phyloP scores from a whole-genome alignment of 345 rosid genomes.

The Lagerstroemia speciosa region DNA sequence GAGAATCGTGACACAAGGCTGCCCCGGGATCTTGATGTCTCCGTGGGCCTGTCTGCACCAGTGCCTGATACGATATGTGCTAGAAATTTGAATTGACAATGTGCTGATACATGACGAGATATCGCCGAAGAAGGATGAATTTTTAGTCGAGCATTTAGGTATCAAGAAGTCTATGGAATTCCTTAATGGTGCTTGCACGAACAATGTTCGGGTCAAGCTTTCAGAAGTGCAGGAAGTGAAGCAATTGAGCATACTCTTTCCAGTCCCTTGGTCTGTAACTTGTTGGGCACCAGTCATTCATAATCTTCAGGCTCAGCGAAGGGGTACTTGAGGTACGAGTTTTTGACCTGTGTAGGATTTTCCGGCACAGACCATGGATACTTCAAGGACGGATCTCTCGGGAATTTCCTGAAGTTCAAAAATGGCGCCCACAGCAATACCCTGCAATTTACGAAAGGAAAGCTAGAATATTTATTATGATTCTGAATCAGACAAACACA shows the following conservation, averaged over 20 bases:
- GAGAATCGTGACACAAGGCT: too few species aligned
- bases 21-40: too few species aligned
- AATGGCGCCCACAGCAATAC: conserved; percentile 80
- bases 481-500: background rate
- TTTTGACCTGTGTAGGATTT: conserved; percentile 48
- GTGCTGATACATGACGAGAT: background rate
- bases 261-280: background rate
- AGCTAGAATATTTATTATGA: background rate
- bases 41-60: too few species aligned
- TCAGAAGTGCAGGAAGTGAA: background rate
- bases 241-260: background rate
- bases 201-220: too few species aligned
- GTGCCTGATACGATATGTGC: too few species aligned
- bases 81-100: too few species aligned
- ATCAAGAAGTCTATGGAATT: background rate
- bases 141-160: too few species aligned
- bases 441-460: conserved; percentile 24
- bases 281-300: background rate
- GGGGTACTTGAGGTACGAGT: conserved; percentile 48
- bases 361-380: conserved; percentile 77
- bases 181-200: background rate
- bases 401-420: conserved; percentile 84
- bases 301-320: conserved; percentile 81
- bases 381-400: conserved; percentile 74
- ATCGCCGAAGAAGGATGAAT: background rate